Evolutionary conservation across 768 basidiomycete species (phyloP).

Genomic region (Cubamyces lactineus): DNA sequence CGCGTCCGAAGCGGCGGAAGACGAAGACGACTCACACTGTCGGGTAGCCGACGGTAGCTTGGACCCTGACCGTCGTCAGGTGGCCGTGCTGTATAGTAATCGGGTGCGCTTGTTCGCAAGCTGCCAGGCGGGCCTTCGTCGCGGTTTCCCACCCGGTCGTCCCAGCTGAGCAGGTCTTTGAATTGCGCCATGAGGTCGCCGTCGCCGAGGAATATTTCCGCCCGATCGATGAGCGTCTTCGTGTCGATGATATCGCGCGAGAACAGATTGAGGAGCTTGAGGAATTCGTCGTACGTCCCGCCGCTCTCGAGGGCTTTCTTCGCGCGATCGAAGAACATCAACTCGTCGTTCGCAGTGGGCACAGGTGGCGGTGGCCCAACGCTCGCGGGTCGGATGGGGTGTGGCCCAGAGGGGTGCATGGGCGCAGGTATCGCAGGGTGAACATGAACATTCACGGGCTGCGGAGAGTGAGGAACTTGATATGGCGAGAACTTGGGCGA

Average conservation of each 20-base stretch:
- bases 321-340: constrained; percentile 93
- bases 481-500: constrained; percentile 52
- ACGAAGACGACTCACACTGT: constrained; percentile 65
- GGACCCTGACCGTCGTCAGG: constrained; percentile 88
- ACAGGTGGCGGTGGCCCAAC: constrained; percentile 9
- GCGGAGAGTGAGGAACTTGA: constrained; percentile 41
- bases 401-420: constrained; percentile 33
- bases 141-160: constrained; percentile 59
- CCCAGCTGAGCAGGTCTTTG: constrained; percentile 83
- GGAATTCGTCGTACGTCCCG: constrained; percentile 89
- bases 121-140: constrained; percentile 80
- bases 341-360: constrained; percentile 59
- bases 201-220: constrained; percentile 81
- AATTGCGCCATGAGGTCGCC: constrained; percentile 82
- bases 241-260: constrained; percentile 90
- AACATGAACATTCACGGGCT: constrained; percentile 28
- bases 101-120: constrained; percentile 74
- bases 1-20: background rate
- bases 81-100: constrained; percentile 75
- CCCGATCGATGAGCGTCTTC: constrained; percentile 77
- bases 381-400: constrained; percentile 20
- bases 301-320: constrained; percentile 77
- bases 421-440: constrained; percentile 28
- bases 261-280: constrained; percentile 90
- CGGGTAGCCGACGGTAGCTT: constrained; percentile 89